Evolutionary conservation across 2,329 filamentous ascomycete species (phyloP).

Genomic region (Fusarium sp.): DNA sequence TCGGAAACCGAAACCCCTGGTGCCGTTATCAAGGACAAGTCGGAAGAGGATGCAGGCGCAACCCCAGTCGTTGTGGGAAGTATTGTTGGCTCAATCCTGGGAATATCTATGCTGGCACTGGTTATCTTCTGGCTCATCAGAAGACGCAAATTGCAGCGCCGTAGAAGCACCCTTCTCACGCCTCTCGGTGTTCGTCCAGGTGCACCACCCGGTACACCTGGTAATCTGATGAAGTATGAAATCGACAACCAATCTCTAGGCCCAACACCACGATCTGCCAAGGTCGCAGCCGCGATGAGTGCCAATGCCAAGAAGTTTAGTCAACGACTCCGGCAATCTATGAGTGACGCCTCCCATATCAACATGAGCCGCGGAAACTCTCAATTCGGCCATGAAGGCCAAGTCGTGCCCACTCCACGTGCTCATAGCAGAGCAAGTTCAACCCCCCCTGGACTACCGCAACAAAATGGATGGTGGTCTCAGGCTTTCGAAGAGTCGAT

Average conservation of each 20-base stretch:
- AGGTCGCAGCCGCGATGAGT: slow-evolving; percentile 46
- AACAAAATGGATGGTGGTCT: slow-evolving; percentile 57
- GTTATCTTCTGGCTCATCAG: slow-evolving; percentile 62
- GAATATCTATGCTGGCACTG: slow-evolving; percentile 57
- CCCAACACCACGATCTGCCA: slow-evolving; percentile 57
- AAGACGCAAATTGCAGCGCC: slow-evolving; percentile 53
- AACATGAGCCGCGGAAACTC: slow-evolving; percentile 66
- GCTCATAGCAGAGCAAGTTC: slow-evolving; percentile 16
- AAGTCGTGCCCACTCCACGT: slow-evolving; percentile 49
- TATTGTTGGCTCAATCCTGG: slow-evolving; percentile 61
- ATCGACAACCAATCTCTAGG: slow-evolving; percentile 61
- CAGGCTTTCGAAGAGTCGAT: slow-evolving; percentile 55
- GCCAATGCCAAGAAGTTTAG: slow-evolving; percentile 47
- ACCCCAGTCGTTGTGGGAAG: slow-evolving; percentile 61
- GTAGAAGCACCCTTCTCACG: slow-evolving; percentile 62
- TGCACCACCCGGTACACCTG: slow-evolving; percentile 35
- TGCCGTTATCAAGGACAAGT: slow-evolving; percentile 18
- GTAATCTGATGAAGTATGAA: slow-evolving; percentile 37
- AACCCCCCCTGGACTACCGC: slow-evolving; percentile 27
- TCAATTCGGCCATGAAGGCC: slow-evolving; percentile 57
- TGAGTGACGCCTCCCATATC: slow-evolving; percentile 53
- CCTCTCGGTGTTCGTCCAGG: slow-evolving; percentile 51
- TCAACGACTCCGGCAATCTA: slow-evolving; percentile 33
- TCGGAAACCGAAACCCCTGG: slow-evolving; percentile 32
- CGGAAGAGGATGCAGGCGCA: slow-evolving; percentile 25